Evolutionary conservation across 2,329 filamentous ascomycete genomes (phyloP).

Genomic region (Xenoacremonium recifei): DNA sequence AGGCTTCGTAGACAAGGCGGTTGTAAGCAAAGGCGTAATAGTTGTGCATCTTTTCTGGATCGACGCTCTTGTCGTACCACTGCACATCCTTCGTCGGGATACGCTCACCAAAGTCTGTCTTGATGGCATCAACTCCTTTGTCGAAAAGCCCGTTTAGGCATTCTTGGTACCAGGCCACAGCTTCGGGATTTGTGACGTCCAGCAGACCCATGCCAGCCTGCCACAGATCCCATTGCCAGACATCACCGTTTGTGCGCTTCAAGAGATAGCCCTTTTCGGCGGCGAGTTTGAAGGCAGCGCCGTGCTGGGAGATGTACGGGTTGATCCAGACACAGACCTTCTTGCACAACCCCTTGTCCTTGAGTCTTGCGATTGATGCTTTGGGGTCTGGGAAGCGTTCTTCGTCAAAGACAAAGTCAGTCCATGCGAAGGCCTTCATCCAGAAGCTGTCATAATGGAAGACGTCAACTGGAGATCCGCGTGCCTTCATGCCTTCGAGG

Average conservation of each 20-base stretch:
- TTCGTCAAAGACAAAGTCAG: slow-evolving; percentile 69
- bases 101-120: slow-evolving; percentile 75
- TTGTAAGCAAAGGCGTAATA: slow-evolving; percentile 76
- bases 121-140: slow-evolving; percentile 68
- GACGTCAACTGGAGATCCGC: slow-evolving; percentile 65
- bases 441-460: slow-evolving; percentile 80
- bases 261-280: slow-evolving; percentile 67
- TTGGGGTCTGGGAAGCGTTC: slow-evolving; percentile 68
- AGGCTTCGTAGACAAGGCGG: slow-evolving; percentile 64
- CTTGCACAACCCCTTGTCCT: slow-evolving; percentile 57
- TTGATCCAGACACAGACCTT: slow-evolving; percentile 78
- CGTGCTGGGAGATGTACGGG: slow-evolving; percentile 70
- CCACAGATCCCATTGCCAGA: slow-evolving; percentile 78
- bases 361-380: slow-evolving; percentile 62
- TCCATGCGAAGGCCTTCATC: slow-evolving; percentile 75
- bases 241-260: slow-evolving; percentile 65
- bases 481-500: slow-evolving; percentile 65
- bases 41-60: slow-evolving; percentile 71
- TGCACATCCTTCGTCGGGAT: slow-evolving; percentile 64
- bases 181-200: slow-evolving; percentile 72
- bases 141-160: slow-evolving; percentile 65
- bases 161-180: slow-evolving; percentile 61
- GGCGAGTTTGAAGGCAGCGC: slow-evolving; percentile 63
- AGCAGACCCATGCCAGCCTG: slow-evolving; percentile 74
- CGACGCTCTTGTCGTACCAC: slow-evolving; percentile 59